These are phyloP conservation scores for Penicillium crystallinum DNA, from an alignment of 495 filamentous ascomycete species.

Conservation along the genomic window DNA sequence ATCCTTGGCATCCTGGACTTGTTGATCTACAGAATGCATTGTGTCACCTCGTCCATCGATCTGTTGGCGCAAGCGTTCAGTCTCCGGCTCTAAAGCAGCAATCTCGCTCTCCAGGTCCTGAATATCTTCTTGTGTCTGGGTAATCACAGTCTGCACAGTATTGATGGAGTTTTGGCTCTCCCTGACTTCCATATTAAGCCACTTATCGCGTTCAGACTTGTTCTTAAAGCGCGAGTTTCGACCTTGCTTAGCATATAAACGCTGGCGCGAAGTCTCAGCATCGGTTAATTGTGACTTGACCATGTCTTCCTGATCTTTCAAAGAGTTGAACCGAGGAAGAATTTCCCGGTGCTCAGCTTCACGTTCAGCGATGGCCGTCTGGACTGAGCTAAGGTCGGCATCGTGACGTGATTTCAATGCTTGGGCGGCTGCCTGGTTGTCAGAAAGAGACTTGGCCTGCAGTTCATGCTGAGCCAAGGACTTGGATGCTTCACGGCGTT, in stretches of 20 bases:
- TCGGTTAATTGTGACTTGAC: slow-evolving; percentile 66
- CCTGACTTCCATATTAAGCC: slow-evolving; percentile 72
- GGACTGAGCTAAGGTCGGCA: slow-evolving; percentile 66
- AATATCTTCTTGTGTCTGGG: slow-evolving; percentile 85
- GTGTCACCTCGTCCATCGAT: slow-evolving; percentile 75
- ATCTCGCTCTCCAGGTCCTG: slow-evolving; percentile 65
- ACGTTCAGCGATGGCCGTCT: slow-evolving; percentile 65
- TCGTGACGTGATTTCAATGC: slow-evolving; percentile 65
- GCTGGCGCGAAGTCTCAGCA: slow-evolving; percentile 68
- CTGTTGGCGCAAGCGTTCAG: slow-evolving; percentile 60
- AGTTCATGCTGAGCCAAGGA: slow-evolving; percentile 78
- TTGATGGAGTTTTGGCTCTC: slow-evolving; percentile 71
- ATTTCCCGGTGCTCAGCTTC: slow-evolving; percentile 70
- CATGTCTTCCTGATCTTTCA: slow-evolving; percentile 64
- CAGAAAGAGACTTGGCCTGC: slow-evolving; percentile 71
- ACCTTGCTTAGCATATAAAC: slow-evolving; percentile 90
- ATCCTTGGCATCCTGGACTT: slow-evolving; percentile 76
- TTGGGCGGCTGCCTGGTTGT: slow-evolving; percentile 74
- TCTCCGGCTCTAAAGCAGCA: slow-evolving; percentile 63
- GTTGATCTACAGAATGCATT: slow-evolving; percentile 61
- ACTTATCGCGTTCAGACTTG: slow-evolving; percentile 83
- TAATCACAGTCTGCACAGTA: slow-evolving; percentile 72
- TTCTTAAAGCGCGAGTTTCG: slow-evolving; percentile 83
- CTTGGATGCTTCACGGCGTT: slow-evolving; percentile 74
- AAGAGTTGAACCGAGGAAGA: slow-evolving; percentile 66